These are phyloP conservation scores for Exsudoporus floridanus DNA, from an alignment of 1,284 basidiomycete genomes.

Conservation along the genomic window DNA sequence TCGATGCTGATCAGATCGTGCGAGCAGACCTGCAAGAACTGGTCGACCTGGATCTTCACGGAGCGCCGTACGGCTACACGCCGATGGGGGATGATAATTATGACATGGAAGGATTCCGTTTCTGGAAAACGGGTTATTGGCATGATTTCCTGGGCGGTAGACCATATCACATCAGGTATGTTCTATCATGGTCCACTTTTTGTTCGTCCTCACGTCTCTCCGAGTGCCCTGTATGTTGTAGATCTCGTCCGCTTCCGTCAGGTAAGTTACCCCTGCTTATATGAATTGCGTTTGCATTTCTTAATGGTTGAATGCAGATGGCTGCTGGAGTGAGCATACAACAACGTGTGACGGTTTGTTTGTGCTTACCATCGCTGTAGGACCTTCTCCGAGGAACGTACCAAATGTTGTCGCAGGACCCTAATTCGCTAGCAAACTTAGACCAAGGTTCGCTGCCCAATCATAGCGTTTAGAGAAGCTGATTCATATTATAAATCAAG, in stretches of 20 bases:
- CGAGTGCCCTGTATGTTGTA: constrained; percentile 91
- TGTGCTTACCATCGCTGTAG: constrained; percentile 36
- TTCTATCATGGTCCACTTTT: neutral
- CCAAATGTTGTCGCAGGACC: constrained; percentile 90
- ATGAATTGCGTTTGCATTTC: neutral
- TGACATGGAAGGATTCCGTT: constrained; percentile 97
- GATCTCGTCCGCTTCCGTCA: constrained; percentile 95
- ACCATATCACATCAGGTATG: constrained; percentile 90
- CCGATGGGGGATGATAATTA: constrained; percentile 95
- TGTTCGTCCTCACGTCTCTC: constrained; percentile 9
- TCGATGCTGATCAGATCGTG: constrained; percentile 97
- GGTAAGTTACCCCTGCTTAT: constrained; percentile 38
- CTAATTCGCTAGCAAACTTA: constrained; percentile 89
- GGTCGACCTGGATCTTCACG: constrained; percentile 86
- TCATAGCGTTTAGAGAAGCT: neutral
- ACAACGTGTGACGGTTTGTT: neutral
- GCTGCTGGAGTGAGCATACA: constrained; percentile 70
- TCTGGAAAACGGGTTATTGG: constrained; percentile 98
- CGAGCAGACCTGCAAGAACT: constrained; percentile 93
- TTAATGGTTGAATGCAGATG: constrained; percentile 44
- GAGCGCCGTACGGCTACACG: constrained; percentile 91
- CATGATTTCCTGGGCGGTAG: constrained; percentile 76
- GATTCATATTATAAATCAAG: constrained; percentile 39
- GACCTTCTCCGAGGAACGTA: constrained; percentile 92
- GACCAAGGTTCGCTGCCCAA: constrained; percentile 72